Evolutionary conservation across 1,284 basidiomycete species (phyloP), one percentile per base, ranked within the genome.

Genomic region (Irpex rosettiformis): DNA sequence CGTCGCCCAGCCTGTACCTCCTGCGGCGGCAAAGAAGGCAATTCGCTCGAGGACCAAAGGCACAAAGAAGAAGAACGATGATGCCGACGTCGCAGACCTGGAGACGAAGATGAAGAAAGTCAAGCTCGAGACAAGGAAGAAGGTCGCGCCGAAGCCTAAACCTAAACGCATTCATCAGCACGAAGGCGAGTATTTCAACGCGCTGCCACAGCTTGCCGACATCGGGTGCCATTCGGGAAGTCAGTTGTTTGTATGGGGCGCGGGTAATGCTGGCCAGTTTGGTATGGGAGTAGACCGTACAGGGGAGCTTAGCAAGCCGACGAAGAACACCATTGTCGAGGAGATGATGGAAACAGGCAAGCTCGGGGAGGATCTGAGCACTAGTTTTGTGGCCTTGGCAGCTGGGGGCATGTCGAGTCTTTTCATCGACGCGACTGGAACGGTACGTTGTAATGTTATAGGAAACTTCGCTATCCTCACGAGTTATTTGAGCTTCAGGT

Each of bases 251-350:
- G 85, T 84, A 3, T 95, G 90, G 84, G 93, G 93, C 16, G 80
- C 85, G 27, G 93, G 92, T 43, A 93, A 94, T 72, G 90, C 91
- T 73, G 93, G 92, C 24, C 93, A 95, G 70, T 89, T 94, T 67
- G 93, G 93, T 22, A 81, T 92, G 73, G 93, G 93, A 2, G 22
- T 51, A 10, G 79, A 84, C 2, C 86, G 89, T 64, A 74, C 92
- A 42, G 84, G 77, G 57, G 90, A 93, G 72, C 79, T 87, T 61
- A 75, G 79, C 52, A 86, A 85, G 63, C 92, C 92, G 4, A 85
- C 81, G 67, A 77, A 85, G 58, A 91, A 84, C 66, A 47, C 67
- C 0, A 87, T 83, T 83, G 75, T 83, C 18, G 83, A 88, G 64
- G 70, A 79, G 90, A 80, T 84, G 67, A 85, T 89, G 4, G 72